Conservation (phyloP, 208 protist genomes). For the Balamuthia mandrillaris region DNA sequence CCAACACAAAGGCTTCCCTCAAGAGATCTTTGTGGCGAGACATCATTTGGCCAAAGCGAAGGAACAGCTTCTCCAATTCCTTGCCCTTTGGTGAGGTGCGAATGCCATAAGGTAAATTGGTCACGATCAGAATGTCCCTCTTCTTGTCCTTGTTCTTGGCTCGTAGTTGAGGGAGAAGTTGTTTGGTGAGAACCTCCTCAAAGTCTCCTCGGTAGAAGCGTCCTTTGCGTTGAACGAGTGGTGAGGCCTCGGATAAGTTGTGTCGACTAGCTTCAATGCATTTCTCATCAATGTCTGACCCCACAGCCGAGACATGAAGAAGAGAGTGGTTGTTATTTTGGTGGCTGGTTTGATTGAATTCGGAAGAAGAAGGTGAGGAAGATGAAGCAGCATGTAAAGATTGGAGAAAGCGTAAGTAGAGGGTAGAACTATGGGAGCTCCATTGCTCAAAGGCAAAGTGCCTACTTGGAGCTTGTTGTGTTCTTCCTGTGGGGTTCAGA, state of each 20-base stretch:
- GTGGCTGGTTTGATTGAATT: background rate
- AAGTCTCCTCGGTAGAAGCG: background rate
- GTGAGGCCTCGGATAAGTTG: background rate
- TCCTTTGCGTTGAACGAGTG: background rate
- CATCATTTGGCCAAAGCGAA: background rate
- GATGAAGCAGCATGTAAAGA: background rate
- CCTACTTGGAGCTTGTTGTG: background rate
- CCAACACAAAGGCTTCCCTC: too few species aligned
- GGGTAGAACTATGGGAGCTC: background rate
- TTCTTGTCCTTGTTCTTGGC: background rate
- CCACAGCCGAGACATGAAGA: background rate
- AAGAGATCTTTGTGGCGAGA: background rate
- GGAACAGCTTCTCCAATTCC: background rate
- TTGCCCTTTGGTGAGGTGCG: background rate
- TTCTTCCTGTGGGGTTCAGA: background rate
- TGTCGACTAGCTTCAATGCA: background rate
- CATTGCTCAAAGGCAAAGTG: slow-evolving; percentile 6
- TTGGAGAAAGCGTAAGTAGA: background rate
- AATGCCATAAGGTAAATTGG: background rate
- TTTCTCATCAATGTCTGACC: slow-evolving; percentile 2
- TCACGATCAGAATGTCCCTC: background rate
- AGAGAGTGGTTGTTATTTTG: background rate
- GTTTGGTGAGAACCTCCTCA: background rate
- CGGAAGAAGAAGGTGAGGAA: background rate
- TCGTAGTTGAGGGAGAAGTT: background rate